phyloP scores from a whole-genome alignment of 1,284 basidiomycete species.

The Grifola frondosa region DNA sequence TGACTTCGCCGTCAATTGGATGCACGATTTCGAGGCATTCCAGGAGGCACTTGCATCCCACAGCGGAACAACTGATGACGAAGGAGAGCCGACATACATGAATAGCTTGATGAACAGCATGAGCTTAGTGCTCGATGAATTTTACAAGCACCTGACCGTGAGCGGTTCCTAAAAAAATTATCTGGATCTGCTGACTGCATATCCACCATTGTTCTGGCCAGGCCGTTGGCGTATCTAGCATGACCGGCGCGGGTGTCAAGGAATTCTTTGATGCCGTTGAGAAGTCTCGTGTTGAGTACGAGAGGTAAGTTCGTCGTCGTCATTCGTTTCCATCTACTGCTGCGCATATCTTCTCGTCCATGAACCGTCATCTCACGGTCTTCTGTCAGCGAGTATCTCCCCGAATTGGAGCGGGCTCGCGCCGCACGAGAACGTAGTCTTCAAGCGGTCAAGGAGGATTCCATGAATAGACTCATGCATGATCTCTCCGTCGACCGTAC shows the following conservation, averaged over 20 bases:
- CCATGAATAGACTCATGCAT: constrained; percentile 79
- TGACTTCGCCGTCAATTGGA: constrained; percentile 95
- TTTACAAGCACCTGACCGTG: constrained; percentile 95
- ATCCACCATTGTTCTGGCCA: too few relatives aligned
- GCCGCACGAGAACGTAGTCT: constrained; percentile 62
- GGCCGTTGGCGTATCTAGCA: constrained; percentile 95
- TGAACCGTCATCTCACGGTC: neutral
- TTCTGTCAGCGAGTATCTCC: constrained; percentile 79
- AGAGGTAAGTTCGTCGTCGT: constrained; percentile 53
- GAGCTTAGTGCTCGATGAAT: constrained; percentile 97
- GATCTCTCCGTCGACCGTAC: constrained; percentile 79
- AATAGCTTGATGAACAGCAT: constrained; percentile 99
- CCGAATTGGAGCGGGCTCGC: constrained; percentile 78
- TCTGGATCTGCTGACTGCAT: too few relatives aligned
- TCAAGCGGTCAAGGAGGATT: constrained; percentile 72
- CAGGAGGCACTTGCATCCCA: constrained; percentile 72
- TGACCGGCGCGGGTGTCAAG: constrained; percentile 91
- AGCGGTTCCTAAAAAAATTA: constrained; percentile 3
- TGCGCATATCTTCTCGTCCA: constrained; percentile 3
- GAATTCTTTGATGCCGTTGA: constrained; percentile 93
- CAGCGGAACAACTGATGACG: constrained; percentile 66
- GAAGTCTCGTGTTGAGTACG: constrained; percentile 84
- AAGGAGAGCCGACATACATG: constrained; percentile 96
- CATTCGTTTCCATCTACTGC: constrained; percentile 2
- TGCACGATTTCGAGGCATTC: constrained; percentile 94